Base-by-base conservation (phyloP, 2,329 filamentous ascomycete species). In the Aspergillus thermomutatus region DNA sequence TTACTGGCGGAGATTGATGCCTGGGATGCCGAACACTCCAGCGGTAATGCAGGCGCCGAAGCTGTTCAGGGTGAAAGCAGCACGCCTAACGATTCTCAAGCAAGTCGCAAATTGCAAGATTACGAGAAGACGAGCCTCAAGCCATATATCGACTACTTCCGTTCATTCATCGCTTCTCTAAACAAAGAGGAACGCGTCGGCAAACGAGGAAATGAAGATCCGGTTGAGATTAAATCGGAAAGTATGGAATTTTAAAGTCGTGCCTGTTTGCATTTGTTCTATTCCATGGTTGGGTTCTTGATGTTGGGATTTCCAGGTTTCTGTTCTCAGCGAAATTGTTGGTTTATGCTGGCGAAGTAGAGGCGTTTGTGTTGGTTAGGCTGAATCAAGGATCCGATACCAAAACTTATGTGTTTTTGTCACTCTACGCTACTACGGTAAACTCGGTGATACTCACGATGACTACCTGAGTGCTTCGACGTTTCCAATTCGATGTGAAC, bases 101-200 rank as follows among this genome's bases (percentile, higher is more conserved):
- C 64, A 54, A 72, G 67, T 50, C 71, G 72, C 55, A 84, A 81
- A 66, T 67, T 90, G 49, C 84, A 88, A 64, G 94, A 99, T 70
- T 97, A 93, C 87, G 93, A 99, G 77, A 99, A 97, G 84, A 99
- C 94, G 25, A 91, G 91, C 63, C 75, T 99, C 69, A 96, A 89
- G 78, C 91, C 92, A 8, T 97, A 96, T 71, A 86, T 97, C 37
- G 92, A 97, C 56, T 87, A 88, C 64, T 97, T 99, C 75, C 84
- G 89, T 64, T 83, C 81, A 0, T 96, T 97, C 75, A 91, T 97
- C 7, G 82, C 85, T 9, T 82, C 79, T 0, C 73, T 99, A 54
- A 82, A 97, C 73, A 92, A 88, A 72, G 93, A 96, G 57, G 87
- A 90, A 65, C 72, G 77, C 23, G 72, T 69, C 27, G 73, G 76